Evolutionary conservation across 352 stramenopile species (phyloP), one percentile per base, ranked within the genome.

Genomic region (Globisporangium cystogenes): DNA sequence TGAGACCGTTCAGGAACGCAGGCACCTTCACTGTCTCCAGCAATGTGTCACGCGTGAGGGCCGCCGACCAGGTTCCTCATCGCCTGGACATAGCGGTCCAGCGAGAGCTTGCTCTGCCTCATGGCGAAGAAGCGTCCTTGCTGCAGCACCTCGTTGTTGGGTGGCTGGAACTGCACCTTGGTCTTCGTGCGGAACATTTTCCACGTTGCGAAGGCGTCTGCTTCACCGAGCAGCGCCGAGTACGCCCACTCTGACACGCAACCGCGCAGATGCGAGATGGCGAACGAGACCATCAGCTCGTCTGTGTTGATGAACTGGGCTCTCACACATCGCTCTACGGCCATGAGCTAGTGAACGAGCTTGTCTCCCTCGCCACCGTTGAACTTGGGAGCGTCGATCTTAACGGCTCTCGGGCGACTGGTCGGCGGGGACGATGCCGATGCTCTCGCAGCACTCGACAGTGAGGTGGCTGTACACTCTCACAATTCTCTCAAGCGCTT

Each of bases 11-110:
- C 24, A 50, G 15, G 27, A 53, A 53, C 29, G 47, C 47, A 14
- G 47, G 33, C 29, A 52, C 47, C 12, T 53, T 33, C 47, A 53
- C 47, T 3, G 47, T 35, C 47, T 44, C 31, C n/a, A n/a, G 31
- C 33, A 53, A 53, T 31, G 47, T 31, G n/a, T 53, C n/a, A 8
- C 11, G 11, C 20, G 47, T 53, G 47, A 44, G 43, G 10, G 47
- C 47, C 31, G 47, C n/a, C 47, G 42, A 27, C 21, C 4, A 48
- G 21, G 23, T 21, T 48, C 20, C 42, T 12, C 42, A 48, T 31
- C 23, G 31, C 42, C 42, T 48, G 23, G 42, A 31, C 26, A 18
- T 48, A 48, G n/a, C 20, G 20, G 21, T 48, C 42, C 42, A 48
- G 20, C 3, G 42, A 48, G 42, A 48, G 20, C 20, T 29, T 31